Percentiles rank a stretch among this genome's conserved stretches.
These are phyloP conservation scores for Lantana camara DNA, from an alignment of 257 asterid species.

Conservation along the genomic window DNA sequence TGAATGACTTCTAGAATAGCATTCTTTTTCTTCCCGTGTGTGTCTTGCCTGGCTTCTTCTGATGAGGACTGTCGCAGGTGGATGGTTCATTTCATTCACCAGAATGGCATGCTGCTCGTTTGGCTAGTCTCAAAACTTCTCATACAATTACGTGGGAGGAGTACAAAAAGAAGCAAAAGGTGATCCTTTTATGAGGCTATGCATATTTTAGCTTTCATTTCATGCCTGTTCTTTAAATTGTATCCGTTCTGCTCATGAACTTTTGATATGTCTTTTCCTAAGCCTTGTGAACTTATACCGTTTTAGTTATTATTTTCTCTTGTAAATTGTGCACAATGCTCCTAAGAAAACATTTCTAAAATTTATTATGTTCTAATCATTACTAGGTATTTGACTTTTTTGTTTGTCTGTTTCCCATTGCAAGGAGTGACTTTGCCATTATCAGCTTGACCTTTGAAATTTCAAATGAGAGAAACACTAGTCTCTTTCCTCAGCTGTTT, in stretches of 20 bases:
- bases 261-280: not conserved
- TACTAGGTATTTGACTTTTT: too few species aligned
- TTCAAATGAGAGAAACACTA: not conserved
- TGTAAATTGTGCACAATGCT: not conserved
- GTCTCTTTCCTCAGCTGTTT: not conserved
- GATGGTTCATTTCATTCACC: constrained; percentile 70
- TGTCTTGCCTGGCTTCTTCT: constrained; percentile 46
- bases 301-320: not conserved
- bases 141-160: constrained; percentile 78
- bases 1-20: constrained; percentile 21
- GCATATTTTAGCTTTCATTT: constrained; percentile 8
- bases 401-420: not conserved
- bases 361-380: too few species aligned
- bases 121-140: constrained; percentile 74
- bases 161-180: constrained; percentile 71
- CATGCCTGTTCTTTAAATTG: not conserved
- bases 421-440: not conserved
- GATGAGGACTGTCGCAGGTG: constrained; percentile 74
- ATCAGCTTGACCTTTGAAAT: not conserved
- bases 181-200: constrained; percentile 35
- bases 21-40: constrained; percentile 18
- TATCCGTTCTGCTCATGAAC: not conserved
- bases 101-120: constrained; percentile 87
- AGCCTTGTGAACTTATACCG: not conserved
- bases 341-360: not conserved